Conservation (phyloP, 192 early-diverging fungal species). For the Backusella psychrophila region DNA sequence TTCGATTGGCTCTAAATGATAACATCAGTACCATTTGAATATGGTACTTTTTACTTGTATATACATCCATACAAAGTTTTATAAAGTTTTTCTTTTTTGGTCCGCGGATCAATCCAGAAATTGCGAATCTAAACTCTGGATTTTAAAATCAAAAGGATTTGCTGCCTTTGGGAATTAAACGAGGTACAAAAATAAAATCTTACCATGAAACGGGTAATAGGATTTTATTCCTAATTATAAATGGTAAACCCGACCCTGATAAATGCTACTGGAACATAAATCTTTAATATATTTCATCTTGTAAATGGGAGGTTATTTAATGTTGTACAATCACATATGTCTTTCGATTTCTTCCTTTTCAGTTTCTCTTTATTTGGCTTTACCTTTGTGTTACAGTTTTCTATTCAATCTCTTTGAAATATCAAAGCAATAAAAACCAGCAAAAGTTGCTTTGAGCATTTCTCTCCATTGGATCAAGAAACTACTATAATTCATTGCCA, state of each 20-base stretch:
- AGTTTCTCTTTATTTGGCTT: neutral
- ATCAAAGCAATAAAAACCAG: too few species aligned
- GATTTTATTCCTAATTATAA: neutral
- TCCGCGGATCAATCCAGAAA: neutral
- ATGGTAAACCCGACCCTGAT: neutral
- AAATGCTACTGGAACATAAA: neutral
- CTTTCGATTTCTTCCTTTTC: too few species aligned
- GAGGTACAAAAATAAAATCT: neutral
- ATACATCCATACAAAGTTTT: neutral
- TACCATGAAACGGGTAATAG: neutral
- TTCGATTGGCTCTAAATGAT: neutral
- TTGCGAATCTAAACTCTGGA: neutral
- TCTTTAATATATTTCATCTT: neutral
- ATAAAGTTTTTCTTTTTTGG: neutral
- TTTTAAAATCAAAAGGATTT: neutral
- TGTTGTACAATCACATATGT: too few species aligned
- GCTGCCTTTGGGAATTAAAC: neutral
- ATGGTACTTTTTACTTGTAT: neutral
- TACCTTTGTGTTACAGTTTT: too few species aligned
- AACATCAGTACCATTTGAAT: neutral
- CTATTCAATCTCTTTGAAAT: too few species aligned
- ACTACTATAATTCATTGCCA: too few species aligned
- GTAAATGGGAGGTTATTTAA: neutral
- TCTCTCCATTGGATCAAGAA: too few species aligned
- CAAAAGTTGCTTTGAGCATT: too few species aligned